Conservation (phyloP, 2,329 filamentous ascomycete genomes). For the Colletotrichum sp. region DNA sequence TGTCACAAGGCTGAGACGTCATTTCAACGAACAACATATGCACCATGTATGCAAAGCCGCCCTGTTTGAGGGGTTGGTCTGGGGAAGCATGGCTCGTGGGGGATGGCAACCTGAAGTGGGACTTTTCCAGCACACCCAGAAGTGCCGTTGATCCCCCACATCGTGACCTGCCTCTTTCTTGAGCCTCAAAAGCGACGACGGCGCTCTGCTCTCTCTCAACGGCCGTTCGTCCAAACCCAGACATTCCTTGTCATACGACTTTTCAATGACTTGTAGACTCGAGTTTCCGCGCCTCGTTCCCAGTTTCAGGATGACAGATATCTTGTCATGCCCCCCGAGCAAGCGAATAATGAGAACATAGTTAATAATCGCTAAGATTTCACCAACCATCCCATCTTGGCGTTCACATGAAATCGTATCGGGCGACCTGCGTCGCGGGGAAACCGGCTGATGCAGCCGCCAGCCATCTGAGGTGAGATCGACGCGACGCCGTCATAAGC, state of each 20-base stretch:
- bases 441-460: background rate
- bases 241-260: background rate
- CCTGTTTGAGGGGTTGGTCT: conserved; percentile 11
- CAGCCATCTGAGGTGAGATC: background rate
- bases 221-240: background rate
- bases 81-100: conserved; percentile 22
- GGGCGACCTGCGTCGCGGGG: background rate
- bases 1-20: conserved; percentile 32
- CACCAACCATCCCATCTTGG: background rate
- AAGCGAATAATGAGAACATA: background rate
- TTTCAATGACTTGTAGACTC: background rate
- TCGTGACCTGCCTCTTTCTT: background rate
- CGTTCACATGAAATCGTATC: background rate
- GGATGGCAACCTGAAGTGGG: conserved; percentile 12
- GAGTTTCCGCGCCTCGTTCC: background rate
- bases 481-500: background rate
- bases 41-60: conserved; percentile 22
- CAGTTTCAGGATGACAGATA: background rate
- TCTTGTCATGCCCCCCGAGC: background rate
- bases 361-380: background rate
- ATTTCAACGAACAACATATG: conserved; percentile 23
- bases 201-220: background rate
- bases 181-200: conserved; percentile 17
- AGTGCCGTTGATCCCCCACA: conserved; percentile 21
- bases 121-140: conserved; percentile 9